These are phyloP conservation scores for Pelargonium citronellum DNA, from an alignment of 441 rosid species.

Conservation along the genomic window DNA sequence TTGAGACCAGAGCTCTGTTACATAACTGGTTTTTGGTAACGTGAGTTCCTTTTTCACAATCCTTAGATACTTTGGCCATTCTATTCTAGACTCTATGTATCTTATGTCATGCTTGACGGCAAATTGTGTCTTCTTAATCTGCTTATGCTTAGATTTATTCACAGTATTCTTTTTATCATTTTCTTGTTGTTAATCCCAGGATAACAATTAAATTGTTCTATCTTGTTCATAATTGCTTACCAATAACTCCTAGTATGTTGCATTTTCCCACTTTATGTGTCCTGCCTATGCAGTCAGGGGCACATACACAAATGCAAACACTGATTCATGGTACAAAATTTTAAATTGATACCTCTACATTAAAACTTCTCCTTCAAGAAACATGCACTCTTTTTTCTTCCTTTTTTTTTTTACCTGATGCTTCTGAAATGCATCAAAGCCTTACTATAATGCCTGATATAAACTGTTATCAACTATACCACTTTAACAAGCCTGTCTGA, in stretches of 20 bases:
- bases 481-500: constrained; percentile 2
- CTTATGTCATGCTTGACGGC: constrained; percentile 7
- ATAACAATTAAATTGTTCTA: neutral
- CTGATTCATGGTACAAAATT: constrained; percentile 7
- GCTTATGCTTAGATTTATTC: neutral
- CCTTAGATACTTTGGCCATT: neutral
- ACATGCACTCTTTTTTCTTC: neutral
- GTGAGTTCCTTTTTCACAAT: constrained; percentile 34
- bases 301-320: neutral
- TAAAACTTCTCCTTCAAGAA: neutral
- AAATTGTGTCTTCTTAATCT: neutral
- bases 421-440: neutral
- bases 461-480: neutral
- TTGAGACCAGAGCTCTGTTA: constrained; percentile 48
- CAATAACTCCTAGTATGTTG: neutral
- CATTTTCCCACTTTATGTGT: neutral
- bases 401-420: neutral
- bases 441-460: neutral
- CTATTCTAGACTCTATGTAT: constrained; percentile 6
- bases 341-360: neutral
- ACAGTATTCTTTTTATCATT: neutral
- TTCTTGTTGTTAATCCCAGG: neutral
- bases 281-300: neutral
- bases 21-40: constrained; percentile 68
- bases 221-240: constrained; percentile 1